Evolutionary conservation across 139 green algal genomes (phyloP).

Genomic region (Gonium pectorale): DNA sequence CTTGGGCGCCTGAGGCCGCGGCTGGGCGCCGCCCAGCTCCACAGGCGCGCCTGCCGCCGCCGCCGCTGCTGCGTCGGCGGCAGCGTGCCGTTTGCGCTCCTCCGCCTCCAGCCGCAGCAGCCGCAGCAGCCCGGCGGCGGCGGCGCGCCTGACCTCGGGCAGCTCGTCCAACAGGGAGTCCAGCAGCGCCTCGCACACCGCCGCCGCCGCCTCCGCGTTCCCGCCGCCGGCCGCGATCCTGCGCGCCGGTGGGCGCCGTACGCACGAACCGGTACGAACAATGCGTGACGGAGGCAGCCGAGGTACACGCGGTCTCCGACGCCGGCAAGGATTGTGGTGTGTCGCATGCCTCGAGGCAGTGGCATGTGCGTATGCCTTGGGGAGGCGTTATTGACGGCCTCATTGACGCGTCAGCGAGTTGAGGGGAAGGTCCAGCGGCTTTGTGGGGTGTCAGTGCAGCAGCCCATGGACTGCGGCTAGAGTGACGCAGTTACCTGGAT

Average conservation of each 20-base stretch:
- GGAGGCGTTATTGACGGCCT: too few species aligned
- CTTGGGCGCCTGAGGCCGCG: neutral
- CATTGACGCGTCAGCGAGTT: too few species aligned
- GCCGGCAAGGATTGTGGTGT: too few species aligned
- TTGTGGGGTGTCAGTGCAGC: too few species aligned
- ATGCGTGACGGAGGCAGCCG: neutral
- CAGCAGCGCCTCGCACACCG: neutral
- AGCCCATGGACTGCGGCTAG: too few species aligned
- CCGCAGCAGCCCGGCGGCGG: neutral
- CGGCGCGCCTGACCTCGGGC: conserved; percentile 10
- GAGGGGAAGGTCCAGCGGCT: too few species aligned
- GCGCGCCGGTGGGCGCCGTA: neutral
- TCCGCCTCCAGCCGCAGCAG: neutral
- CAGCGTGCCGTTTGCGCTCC: neutral
- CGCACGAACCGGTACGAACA: neutral
- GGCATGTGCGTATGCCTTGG: too few species aligned
- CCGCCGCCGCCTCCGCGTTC: conserved; percentile 8
- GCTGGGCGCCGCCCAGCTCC: neutral
- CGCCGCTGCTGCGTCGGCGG: neutral
- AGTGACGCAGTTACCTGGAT: neutral
- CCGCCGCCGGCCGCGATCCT: conserved; percentile 38
- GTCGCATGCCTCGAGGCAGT: too few species aligned
- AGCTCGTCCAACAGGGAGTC: conserved; percentile 30
- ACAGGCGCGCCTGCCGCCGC: neutral
- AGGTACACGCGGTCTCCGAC: too few species aligned